These are phyloP conservation scores for Hypericum perforatum DNA, from an alignment of 345 rosid species.

Conservation along the genomic window DNA sequence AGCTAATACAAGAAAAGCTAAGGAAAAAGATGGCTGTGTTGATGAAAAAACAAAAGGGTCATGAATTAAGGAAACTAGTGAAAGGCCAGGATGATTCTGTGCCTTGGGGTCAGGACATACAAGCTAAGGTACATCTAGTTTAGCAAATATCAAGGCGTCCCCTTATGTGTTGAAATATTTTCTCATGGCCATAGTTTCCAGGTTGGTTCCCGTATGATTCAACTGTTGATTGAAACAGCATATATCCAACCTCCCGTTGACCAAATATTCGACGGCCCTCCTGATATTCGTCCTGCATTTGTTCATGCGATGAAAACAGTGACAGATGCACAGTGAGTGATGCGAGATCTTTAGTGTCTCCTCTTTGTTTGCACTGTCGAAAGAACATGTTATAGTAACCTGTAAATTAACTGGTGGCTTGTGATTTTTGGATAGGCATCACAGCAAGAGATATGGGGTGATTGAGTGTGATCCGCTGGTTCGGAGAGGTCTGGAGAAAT, in stretches of 20 bases:
- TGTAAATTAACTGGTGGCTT: conserved; percentile 1
- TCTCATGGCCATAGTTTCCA: conserved; percentile 28
- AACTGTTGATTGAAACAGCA: conserved; percentile 74
- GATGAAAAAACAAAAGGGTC: conserved; percentile 58
- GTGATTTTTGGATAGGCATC: conserved; percentile 42
- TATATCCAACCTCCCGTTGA: conserved; percentile 78
- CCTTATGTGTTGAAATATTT: conserved; percentile 9
- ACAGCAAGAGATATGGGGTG: conserved; percentile 77
- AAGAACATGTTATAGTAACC: neutral
- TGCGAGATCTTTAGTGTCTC: conserved; percentile 8
- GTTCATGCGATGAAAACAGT: conserved; percentile 49
- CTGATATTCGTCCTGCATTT: conserved; percentile 92
- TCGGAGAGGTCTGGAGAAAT: conserved; percentile 74
- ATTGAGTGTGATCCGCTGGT: conserved; percentile 88
- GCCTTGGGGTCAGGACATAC: conserved; percentile 94
- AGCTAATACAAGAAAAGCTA: conserved; percentile 27
- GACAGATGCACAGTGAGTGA: conserved; percentile 50
- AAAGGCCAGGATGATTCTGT: conserved; percentile 44
- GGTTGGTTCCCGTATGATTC: conserved; percentile 87
- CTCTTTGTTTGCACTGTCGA: conserved; percentile 8
- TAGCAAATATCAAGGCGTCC: conserved; percentile 9
- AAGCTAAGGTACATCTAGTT: conserved; percentile 57
- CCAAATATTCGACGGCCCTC: conserved; percentile 65
- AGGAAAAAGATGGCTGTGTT: conserved; percentile 49
- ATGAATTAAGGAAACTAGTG: conserved; percentile 46